Conservation (phyloP, 2,329 filamentous ascomycete genomes). For the Xylaria sp. region DNA sequence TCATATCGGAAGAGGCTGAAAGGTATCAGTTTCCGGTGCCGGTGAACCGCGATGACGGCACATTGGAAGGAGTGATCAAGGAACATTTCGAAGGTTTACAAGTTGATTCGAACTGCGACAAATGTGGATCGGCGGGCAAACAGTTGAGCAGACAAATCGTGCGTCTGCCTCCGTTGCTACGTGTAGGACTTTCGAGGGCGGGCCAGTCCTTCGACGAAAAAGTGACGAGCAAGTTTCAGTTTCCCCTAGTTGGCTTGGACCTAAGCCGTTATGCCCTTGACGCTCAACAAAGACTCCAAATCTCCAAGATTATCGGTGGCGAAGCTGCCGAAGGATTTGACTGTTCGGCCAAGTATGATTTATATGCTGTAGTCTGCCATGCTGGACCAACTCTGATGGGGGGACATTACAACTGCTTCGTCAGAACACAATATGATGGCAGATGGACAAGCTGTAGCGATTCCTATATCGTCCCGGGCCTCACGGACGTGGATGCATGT, state of each 20-base stretch:
- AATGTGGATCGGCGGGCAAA: constrained; percentile 9
- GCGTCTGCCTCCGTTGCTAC: constrained; percentile 58
- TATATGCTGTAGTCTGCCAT: constrained; percentile 80
- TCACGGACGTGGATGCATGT: no score
- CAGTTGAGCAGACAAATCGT: constrained; percentile 4
- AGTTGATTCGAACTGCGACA: constrained; percentile 12
- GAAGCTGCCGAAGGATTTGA: constrained; percentile 42
- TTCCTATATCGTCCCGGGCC: not conserved
- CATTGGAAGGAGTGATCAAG: not conserved
- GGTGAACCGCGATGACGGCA: not conserved
- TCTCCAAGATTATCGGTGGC: constrained; percentile 23
- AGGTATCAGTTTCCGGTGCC: constrained; percentile 14
- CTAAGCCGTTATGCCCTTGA: constrained; percentile 37
- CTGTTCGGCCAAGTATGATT: constrained; percentile 63
- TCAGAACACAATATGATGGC: constrained; percentile 49
- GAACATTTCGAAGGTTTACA: constrained; percentile 1
- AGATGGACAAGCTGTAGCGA: constrained; percentile 51
- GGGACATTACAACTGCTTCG: constrained; percentile 76
- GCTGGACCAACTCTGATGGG: constrained; percentile 59
- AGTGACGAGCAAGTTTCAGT: constrained; percentile 65
- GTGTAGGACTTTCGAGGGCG: constrained; percentile 53
- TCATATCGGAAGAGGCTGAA: not conserved
- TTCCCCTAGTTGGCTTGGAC: constrained; percentile 67
- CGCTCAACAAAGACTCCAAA: constrained; percentile 12
- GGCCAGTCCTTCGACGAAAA: constrained; percentile 45